Conservation (phyloP, 257 asterid species). For the Solanum rostratum region DNA sequence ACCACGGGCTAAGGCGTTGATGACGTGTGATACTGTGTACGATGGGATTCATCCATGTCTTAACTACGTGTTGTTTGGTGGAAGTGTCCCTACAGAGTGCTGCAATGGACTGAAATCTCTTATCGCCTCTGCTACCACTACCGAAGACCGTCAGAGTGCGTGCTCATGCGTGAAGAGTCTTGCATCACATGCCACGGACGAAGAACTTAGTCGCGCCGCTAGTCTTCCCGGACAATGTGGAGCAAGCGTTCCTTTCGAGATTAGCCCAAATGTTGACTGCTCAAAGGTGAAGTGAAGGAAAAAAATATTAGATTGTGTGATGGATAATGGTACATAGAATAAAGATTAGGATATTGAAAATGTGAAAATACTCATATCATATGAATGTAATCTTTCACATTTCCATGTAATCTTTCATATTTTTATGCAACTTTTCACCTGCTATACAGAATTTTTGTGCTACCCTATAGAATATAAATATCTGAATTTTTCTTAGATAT, state of each 20-base stretch:
- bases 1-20: neutral
- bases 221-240: constrained; percentile 3
- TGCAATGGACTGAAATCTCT: neutral
- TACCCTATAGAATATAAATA: too few species aligned
- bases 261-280: constrained; percentile 3
- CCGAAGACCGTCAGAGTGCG: neutral
- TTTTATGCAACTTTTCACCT: too few species aligned
- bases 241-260: neutral
- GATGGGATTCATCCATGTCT: neutral
- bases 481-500: too few species aligned
- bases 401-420: too few species aligned
- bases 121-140: neutral
- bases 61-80: neutral
- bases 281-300: neutral
- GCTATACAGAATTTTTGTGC: too few species aligned
- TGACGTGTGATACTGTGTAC: neutral
- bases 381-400: too few species aligned
- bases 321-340: too few species aligned
- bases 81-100: neutral
- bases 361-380: too few species aligned
- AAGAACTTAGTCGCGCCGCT: neutral
- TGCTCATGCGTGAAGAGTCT: neutral
- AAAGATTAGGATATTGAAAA: too few species aligned
- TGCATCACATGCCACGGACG: neutral
- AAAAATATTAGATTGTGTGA: too few species aligned